Conservation (phyloP, 2,329 filamentous ascomycete genomes). For the Colletotrichum higginsianum region DNA sequence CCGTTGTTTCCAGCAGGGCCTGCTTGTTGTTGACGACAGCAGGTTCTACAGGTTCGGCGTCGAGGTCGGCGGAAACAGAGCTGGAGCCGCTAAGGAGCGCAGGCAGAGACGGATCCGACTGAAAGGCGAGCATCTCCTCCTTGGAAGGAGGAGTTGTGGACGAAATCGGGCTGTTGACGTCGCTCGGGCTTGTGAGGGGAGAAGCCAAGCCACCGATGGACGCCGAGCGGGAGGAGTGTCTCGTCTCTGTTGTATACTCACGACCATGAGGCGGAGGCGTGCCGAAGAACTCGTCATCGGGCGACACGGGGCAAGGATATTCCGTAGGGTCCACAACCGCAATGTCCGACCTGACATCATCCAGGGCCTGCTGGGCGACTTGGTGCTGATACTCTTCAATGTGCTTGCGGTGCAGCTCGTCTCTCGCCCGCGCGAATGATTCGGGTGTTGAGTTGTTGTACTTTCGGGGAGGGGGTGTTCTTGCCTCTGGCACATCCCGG, state of each 20-base stretch:
- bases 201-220: constrained; percentile 65
- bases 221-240: constrained; percentile 66
- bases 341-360: constrained; percentile 20
- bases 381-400: constrained; percentile 53
- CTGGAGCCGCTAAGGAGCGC: constrained; percentile 75
- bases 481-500: constrained; percentile 51
- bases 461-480: constrained; percentile 52
- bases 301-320: constrained; percentile 62
- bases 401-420: constrained; percentile 51
- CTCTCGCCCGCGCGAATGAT: constrained; percentile 56
- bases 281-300: constrained; percentile 56
- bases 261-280: constrained; percentile 53
- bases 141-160: constrained; percentile 56
- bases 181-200: constrained; percentile 70
- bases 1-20: constrained; percentile 65
- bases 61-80: constrained; percentile 74
- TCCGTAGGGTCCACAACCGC: constrained; percentile 49
- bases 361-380: constrained; percentile 47
- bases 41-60: constrained; percentile 71
- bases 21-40: constrained; percentile 59
- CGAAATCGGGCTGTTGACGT: constrained; percentile 64
- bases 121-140: constrained; percentile 67
- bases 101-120: constrained; percentile 75
- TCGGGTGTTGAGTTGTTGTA: constrained; percentile 58
- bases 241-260: constrained; percentile 59